Percentiles rank a stretch among this genome's conserved stretches.
phyloP scores from a whole-genome alignment of 257 asterid genomes.

The Ophiorrhiza pumila region DNA sequence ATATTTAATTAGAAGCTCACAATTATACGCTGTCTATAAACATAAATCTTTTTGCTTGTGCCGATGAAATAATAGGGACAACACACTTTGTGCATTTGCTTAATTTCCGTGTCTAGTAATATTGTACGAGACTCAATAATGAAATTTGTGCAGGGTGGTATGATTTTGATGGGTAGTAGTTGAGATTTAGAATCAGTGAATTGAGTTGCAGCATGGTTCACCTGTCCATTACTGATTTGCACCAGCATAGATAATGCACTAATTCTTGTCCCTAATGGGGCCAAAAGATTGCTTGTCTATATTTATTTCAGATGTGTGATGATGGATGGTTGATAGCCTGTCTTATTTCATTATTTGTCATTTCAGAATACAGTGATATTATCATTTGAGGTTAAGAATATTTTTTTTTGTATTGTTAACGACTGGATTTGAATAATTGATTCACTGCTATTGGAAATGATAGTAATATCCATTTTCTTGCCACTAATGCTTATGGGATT shows the following conservation, averaged over 20 bases:
- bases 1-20: no score
- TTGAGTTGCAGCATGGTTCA: slow-evolving; percentile 1
- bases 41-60: not conserved
- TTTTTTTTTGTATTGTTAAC: not conserved
- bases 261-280: slow-evolving; percentile 1
- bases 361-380: not conserved
- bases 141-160: not conserved
- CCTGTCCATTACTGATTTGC: not conserved
- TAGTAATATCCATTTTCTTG: not conserved
- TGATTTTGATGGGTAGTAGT: not conserved
- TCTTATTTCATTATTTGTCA: not conserved
- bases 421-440: not conserved
- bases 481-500: not conserved
- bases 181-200: slow-evolving; percentile 14
- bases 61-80: not conserved
- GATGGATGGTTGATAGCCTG: not conserved
- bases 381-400: not conserved
- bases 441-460: not conserved
- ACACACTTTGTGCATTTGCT: not conserved
- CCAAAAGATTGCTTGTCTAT: not conserved
- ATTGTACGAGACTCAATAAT: not conserved
- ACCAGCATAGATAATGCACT: not conserved
- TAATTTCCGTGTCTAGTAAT: not conserved
- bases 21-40: no score
- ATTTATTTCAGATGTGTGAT: not conserved